Evolutionary conservation across 1,284 basidiomycete genomes (phyloP), one percentile per base, ranked within the genome.

Genomic region (Malassezia sp.): DNA sequence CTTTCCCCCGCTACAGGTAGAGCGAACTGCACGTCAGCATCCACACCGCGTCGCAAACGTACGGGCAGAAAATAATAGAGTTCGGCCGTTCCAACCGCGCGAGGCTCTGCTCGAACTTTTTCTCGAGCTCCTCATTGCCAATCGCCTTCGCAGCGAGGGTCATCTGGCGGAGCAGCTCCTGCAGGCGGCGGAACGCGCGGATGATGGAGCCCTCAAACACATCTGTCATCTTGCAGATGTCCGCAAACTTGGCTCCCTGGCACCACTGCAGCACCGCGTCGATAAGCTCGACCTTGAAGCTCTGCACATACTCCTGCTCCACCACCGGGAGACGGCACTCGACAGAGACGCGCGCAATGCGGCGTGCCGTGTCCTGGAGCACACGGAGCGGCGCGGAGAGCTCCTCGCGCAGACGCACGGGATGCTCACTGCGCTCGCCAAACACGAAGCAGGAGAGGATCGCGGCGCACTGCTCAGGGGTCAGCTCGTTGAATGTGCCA

Each of bases 201-300:
- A 71, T 71, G 41, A 71, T 57, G 47, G 82, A 88, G 29, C 91
- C 91, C 67, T 97, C 93, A 60, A 97, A 97, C 48, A 90, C 84
- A 70, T 95, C 91, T 1, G 90, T 91, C 63, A 89, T 76, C 84
- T 95, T 93, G 78, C 85, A 89, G 51, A 95, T 89, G 30, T 97
- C 90, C 1, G 84, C 76, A 72, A 99, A 97, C 26, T 85, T 85
- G n/a, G 87, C 85, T 1, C 93, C 93, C 26, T 86, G 81, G 73
- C 91, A 97, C 93, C 93, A 99, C 60, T 89, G 84, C 48, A 90
- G 77, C 17, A 97, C 91, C 4, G 84, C 84, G 59, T 96, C 91
- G 87, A 96, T 96, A 49, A 99, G 79, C 67, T 96, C 91, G 22
- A 95, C 87, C 72, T 95, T 95, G 81, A 99, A 99, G 14, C 82